Evolutionary conservation across 345 rosid species (phyloP).

Genomic region (Hevea brasiliensis): DNA sequence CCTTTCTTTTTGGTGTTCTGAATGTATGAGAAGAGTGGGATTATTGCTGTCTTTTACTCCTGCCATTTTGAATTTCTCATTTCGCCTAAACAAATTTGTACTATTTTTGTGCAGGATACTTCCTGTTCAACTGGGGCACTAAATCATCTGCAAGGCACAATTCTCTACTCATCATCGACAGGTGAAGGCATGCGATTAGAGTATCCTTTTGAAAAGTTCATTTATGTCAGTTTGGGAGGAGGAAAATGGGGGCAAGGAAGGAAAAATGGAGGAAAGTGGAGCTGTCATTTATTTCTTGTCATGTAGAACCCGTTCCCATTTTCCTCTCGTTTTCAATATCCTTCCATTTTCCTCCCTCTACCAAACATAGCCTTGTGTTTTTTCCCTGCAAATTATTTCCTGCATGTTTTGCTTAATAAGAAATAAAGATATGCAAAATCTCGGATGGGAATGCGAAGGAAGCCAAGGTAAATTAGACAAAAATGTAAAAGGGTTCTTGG

Average conservation of each 20-base stretch:
- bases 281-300: too few species aligned
- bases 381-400: not conserved
- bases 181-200: slow-evolving; percentile 78
- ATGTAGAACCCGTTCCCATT: too few species aligned
- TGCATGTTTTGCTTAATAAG: slow-evolving; percentile 41
- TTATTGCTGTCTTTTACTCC: not conserved
- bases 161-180: slow-evolving; percentile 64
- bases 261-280: too few species aligned
- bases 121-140: slow-evolving; percentile 70
- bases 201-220: slow-evolving; percentile 59
- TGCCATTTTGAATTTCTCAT: not conserved
- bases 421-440: slow-evolving; percentile 74
- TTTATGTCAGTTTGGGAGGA: too few species aligned
- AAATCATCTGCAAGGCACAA: slow-evolving; percentile 68
- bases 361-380: not conserved
- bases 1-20: not conserved
- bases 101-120: slow-evolving; percentile 51
- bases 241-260: too few species aligned
- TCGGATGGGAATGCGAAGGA: slow-evolving; percentile 78
- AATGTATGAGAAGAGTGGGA: not conserved
- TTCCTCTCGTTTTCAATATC: too few species aligned
- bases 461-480: slow-evolving; percentile 26
- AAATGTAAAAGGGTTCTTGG: not conserved
- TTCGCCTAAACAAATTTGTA: not conserved
- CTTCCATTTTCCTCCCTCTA: too few species aligned